Evolutionary conservation across 2,329 filamentous ascomycete species (phyloP).

Genomic region (Ascochyta koolunga): DNA sequence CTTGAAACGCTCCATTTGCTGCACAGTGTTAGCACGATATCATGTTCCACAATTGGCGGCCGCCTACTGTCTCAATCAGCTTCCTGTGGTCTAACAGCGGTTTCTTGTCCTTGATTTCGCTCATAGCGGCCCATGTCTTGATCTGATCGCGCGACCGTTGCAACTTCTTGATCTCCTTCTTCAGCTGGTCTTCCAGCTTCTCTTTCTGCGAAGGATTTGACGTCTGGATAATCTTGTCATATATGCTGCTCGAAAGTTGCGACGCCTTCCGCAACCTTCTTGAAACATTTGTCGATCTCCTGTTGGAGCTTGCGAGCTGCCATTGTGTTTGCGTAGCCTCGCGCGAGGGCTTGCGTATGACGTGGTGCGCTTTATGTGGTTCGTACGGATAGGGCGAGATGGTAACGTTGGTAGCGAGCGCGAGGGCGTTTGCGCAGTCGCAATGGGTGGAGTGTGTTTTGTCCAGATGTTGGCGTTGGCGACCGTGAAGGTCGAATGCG

Average conservation of each 20-base stretch:
- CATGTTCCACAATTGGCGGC: constrained; percentile 5
- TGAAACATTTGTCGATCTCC: constrained; percentile 99
- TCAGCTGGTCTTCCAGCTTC: constrained; percentile 96
- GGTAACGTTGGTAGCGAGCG: constrained; percentile 20
- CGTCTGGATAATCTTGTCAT: constrained; percentile 95
- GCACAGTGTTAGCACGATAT: constrained; percentile 47
- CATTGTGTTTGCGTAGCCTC: constrained; percentile 65
- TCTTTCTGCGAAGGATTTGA: constrained; percentile 95
- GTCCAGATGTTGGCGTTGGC: constrained; percentile 16
- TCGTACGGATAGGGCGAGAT: background rate
- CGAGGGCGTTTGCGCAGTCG: constrained; percentile 27
- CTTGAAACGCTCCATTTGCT: constrained; percentile 99
- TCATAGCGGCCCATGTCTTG: constrained; percentile 98
- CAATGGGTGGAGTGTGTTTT: constrained; percentile 26
- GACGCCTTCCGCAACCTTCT: constrained; percentile 94
- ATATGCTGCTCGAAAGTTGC: constrained; percentile 90
- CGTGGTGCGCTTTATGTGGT: constrained; percentile 17
- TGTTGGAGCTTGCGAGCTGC: constrained; percentile 94
- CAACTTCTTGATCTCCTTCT: constrained; percentile 99
- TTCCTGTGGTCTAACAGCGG: constrained; percentile 92
- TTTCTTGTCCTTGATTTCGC: constrained; percentile 99
- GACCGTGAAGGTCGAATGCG: constrained; percentile 30
- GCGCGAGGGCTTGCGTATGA: constrained; percentile 31
- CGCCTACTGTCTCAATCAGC: constrained; percentile 90
- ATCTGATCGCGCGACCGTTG: constrained; percentile 97